Evolutionary conservation across 2,329 filamentous ascomycete genomes (phyloP).

Genomic region (Calonectria montana): DNA sequence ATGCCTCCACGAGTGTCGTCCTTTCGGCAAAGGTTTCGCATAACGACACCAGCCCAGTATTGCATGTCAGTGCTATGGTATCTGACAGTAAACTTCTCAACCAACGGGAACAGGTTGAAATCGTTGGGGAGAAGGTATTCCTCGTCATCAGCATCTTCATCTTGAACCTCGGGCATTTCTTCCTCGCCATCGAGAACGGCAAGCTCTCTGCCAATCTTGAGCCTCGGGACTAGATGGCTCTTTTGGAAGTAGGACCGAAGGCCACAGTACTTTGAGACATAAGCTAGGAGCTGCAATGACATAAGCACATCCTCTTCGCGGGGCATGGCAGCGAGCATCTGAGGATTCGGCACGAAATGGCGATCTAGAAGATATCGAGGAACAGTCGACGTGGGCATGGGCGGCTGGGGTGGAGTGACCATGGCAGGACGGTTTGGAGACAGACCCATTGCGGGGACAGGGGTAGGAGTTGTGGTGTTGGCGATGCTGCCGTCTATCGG

Average conservation of each 20-base stretch:
- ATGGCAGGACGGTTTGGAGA: slow-evolving; percentile 79
- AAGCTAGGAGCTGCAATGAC: slow-evolving; percentile 95
- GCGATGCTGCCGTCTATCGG: slow-evolving; percentile 87
- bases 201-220: slow-evolving; percentile 90
- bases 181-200: slow-evolving; percentile 80
- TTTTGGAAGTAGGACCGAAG: slow-evolving; percentile 94
- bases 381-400: slow-evolving; percentile 76
- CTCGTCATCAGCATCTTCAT: slow-evolving; percentile 75
- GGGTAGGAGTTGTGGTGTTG: slow-evolving; percentile 75
- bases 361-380: slow-evolving; percentile 85
- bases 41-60: slow-evolving; percentile 99
- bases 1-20: slow-evolving; percentile 96
- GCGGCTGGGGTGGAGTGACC: slow-evolving; percentile 79
- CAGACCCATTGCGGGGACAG: slow-evolving; percentile 75
- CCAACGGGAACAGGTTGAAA: slow-evolving; percentile 97
- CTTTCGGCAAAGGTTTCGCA: slow-evolving; percentile 98
- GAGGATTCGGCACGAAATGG: slow-evolving; percentile 74
- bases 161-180: slow-evolving; percentile 50
- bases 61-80: slow-evolving; percentile 98
- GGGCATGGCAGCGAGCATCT: slow-evolving; percentile 90
- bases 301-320: slow-evolving; percentile 97
- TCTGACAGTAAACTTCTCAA: slow-evolving; percentile 97
- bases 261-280: slow-evolving; percentile 99
- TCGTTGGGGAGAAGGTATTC: slow-evolving; percentile 94
- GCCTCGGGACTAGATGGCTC: slow-evolving; percentile 90